Base-by-base conservation (phyloP, 2,329 filamentous ascomycete genomes). In the Monosporascus ibericus region DNA sequence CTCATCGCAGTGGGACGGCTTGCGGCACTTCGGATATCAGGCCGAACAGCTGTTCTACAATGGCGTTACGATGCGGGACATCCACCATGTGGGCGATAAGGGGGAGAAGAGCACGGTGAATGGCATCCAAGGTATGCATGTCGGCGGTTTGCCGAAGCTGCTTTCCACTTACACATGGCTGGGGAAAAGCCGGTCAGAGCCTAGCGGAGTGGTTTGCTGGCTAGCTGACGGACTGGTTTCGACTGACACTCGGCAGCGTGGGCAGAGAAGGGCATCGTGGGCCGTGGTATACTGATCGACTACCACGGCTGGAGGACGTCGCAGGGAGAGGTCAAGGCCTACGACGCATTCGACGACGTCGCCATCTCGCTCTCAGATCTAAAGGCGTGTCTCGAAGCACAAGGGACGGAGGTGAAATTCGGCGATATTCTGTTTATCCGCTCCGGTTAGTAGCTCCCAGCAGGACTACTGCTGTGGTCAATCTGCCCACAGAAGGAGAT, bases 1-100 rank as follows among this genome's bases (percentile, higher is more conserved):
- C 7, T 79, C 77, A 38, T 79, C 75, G 44, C 80, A 84, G 63
- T 84, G 79, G 79, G 79, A 82, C 58, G 78, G 78, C 0, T 65
- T 81, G 25, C 70, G 79, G 14, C 76, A 79, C 57, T 79, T 74
- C 52, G 76, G 61, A 17, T 79, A 78, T 55, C 73, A 77, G 60
- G 69, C 73, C 47, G 75, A 76, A 58, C 48, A 57, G 44, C 54
- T 59, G 25, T 71, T 70, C 58, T 70, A 70, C 52, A 67, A 66
- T 52, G 67, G 66, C 27, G 64, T 68, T 52, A 69, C 72, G 8
- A 59, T 74, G 55, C 68, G 73, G n/a, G 65, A 70, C 40, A 72
- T 73, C 24, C 70, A 75, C 54, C 66, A 62, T 24, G 61, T 62
- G 6, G 60, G 57, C 14, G 57, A 51, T 15, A 53, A 60, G 25